Evolutionary conservation across 2,329 filamentous ascomycete species (phyloP).

Genomic region (Atkinsonella texensis): DNA sequence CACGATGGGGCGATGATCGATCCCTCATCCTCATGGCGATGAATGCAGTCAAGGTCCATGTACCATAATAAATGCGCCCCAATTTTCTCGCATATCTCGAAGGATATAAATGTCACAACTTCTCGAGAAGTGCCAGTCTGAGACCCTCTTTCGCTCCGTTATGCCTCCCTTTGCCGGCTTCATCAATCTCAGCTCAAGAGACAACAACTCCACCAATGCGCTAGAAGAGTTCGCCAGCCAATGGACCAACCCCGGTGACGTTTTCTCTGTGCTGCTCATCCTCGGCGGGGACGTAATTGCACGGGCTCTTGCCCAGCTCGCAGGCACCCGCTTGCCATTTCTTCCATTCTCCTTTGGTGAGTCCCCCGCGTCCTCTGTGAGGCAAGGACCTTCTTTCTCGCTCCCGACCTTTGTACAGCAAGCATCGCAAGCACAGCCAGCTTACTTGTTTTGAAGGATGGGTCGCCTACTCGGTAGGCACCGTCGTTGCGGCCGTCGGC

Average conservation of each 20-base stretch:
- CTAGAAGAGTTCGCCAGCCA: not conserved
- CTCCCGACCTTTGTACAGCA: too few species aligned
- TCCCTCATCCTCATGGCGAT: too few species aligned
- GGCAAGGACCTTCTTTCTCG: too few species aligned
- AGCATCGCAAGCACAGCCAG: too few species aligned
- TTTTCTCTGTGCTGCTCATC: conserved; percentile 21
- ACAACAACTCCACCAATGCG: not conserved
- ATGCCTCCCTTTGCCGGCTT: not conserved
- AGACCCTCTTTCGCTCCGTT: too few species aligned
- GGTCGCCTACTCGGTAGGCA: conserved; percentile 14
- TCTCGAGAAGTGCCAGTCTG: too few species aligned
- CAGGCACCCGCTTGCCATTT: conserved; percentile 14
- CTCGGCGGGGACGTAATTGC: conserved; percentile 22
- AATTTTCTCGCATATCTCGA: too few species aligned
- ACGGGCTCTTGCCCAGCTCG: conserved; percentile 20
- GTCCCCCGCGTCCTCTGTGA: too few species aligned
- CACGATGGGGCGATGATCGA: too few species aligned
- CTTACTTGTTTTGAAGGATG: conserved; percentile 11
- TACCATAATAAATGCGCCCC: too few species aligned
- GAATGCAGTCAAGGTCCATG: too few species aligned
- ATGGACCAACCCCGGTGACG: conserved; percentile 9
- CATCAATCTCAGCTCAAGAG: not conserved
- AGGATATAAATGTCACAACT: too few species aligned
- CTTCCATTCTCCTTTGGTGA: conserved; percentile 20
- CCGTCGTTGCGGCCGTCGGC: conserved; percentile 15